These are phyloP conservation scores for Geotrichum phurueaensis DNA, from an alignment of 1,139 yeast species.

Conservation along the genomic window DNA sequence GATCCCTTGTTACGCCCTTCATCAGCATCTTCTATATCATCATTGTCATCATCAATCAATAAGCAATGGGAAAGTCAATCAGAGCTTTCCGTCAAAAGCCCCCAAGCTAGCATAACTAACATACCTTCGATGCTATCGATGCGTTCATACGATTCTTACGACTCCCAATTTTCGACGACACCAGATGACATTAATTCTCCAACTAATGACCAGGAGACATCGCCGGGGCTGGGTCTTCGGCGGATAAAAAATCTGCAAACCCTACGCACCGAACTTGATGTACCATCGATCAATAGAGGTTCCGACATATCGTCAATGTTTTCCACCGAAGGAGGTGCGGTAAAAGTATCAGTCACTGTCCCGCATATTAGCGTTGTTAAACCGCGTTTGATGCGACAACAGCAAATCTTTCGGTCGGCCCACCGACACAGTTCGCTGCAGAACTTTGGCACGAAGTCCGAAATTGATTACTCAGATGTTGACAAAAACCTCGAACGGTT, in stretches of 20 bases:
- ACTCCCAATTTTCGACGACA: constrained; percentile 5
- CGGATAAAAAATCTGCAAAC: background rate
- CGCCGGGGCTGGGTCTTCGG: constrained; percentile 2
- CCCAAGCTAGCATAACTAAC: background rate
- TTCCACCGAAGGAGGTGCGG: background rate
- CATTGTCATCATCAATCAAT: background rate
- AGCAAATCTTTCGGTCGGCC: background rate
- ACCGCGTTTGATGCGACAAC: constrained; percentile 1
- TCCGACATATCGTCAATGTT: constrained; percentile 1
- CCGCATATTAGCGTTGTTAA: background rate
- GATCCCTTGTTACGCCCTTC: background rate
- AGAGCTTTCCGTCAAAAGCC: background rate
- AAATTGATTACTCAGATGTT: constrained; percentile 20
- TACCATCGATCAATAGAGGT: background rate
- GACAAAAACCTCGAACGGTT: constrained; percentile 26
- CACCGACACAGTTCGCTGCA: background rate
- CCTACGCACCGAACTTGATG: background rate
- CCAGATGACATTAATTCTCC: background rate
- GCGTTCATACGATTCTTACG: constrained; percentile 11
- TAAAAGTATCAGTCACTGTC: constrained; percentile 1
- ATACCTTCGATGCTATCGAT: constrained; percentile 4
- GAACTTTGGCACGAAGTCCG: background rate
- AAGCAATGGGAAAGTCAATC: constrained; percentile 3
- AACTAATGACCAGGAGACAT: background rate
- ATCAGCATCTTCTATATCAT: background rate